Percentiles rank a stretch among this genome's conserved stretches.
Conservation (phyloP, 148 eudicot species). For the Mesembryanthemum crystallinum region DNA sequence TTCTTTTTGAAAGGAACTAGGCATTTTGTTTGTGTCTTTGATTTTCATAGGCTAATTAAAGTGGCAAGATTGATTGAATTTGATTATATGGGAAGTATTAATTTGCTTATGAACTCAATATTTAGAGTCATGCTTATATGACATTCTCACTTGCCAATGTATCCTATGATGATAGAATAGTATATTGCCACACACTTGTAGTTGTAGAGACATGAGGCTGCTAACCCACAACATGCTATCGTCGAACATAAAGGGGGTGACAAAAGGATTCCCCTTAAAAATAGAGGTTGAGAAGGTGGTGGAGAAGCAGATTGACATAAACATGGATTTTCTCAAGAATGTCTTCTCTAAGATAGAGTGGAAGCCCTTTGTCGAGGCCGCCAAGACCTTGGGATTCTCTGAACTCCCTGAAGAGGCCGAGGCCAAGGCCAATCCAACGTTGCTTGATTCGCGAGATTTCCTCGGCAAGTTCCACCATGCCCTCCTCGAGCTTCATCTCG, state of each 20-base stretch:
- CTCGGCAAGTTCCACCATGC: slow-evolving; percentile 58
- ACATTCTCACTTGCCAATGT: too few species aligned
- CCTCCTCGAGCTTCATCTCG: slow-evolving; percentile 80
- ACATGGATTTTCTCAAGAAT: slow-evolving; percentile 68
- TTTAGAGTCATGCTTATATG: too few species aligned
- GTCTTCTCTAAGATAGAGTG: slow-evolving; percentile 80
- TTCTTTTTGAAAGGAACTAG: too few species aligned
- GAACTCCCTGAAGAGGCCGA: slow-evolving; percentile 63
- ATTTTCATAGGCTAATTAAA: too few species aligned
- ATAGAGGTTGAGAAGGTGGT: slow-evolving; percentile 61
- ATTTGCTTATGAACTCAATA: too few species aligned
- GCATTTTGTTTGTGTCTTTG: too few species aligned
- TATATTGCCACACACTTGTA: too few species aligned
- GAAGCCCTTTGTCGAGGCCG: slow-evolving; percentile 71
- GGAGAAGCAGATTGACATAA: slow-evolving; percentile 66
- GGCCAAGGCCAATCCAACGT: too few species aligned
- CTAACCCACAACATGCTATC: slow-evolving; percentile 95
- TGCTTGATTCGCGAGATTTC: slow-evolving; percentile 33
- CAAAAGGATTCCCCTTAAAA: slow-evolving; percentile 67
- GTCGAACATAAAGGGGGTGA: slow-evolving; percentile 84
- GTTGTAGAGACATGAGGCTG: too few species aligned
- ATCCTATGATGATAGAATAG: too few species aligned
- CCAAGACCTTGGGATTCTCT: slow-evolving; percentile 57
- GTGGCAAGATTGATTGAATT: too few species aligned
- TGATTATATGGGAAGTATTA: too few species aligned